Conservation (phyloP, 345 rosid genomes). For the Aurinia saxatilis region DNA sequence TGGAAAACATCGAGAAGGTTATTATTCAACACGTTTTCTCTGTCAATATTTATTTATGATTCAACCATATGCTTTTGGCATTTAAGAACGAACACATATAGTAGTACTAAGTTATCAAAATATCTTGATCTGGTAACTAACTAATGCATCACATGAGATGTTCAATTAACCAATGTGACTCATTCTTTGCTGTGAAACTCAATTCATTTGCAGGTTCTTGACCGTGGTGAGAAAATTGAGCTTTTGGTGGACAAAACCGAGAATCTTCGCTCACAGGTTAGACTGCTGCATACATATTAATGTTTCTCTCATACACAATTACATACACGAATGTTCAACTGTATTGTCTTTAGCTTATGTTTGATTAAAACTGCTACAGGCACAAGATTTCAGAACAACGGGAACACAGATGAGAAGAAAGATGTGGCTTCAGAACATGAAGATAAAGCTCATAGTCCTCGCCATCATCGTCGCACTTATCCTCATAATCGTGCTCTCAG, state of each 20-base stretch:
- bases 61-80: not conserved
- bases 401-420: slow-evolving; percentile 89
- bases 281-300: not conserved
- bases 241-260: slow-evolving; percentile 97
- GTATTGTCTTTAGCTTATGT: not conserved
- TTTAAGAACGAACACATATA: not conserved
- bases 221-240: slow-evolving; percentile 99
- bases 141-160: not conserved
- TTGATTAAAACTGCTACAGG: slow-evolving; percentile 37
- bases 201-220: slow-evolving; percentile 64
- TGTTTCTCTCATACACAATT: not conserved
- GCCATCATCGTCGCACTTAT: slow-evolving; percentile 62
- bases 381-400: slow-evolving; percentile 90
- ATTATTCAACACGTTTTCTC: not conserved
- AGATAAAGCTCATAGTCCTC: slow-evolving; percentile 84
- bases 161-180: not conserved
- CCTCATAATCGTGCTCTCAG: slow-evolving; percentile 64
- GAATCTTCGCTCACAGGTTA: slow-evolving; percentile 93
- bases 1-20: slow-evolving; percentile 99
- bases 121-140: not conserved
- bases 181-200: not conserved
- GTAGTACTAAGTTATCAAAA: not conserved
- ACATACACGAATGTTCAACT: not conserved
- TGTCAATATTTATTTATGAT: not conserved
- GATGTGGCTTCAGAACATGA: slow-evolving; percentile 99